Evolutionary conservation across 768 basidiomycete species (phyloP).

Genomic region (Imleria badia): DNA sequence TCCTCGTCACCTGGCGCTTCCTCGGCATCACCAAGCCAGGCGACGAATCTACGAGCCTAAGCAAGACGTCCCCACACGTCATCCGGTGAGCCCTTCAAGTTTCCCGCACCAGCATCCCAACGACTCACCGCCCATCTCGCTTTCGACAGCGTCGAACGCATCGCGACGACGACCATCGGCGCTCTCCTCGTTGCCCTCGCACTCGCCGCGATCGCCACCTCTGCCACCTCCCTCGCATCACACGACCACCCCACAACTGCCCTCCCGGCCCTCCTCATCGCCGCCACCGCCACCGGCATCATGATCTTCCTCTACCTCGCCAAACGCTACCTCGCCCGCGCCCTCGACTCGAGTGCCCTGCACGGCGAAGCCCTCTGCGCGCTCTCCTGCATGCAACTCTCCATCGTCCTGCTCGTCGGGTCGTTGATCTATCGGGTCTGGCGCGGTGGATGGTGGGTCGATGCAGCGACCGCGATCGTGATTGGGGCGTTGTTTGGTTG

Average conservation of each 20-base stretch:
- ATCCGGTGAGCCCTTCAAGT: conserved; percentile 9
- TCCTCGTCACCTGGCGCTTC: conserved; percentile 48
- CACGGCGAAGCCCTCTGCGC: conserved; percentile 45
- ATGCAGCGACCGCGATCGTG: conserved; percentile 2
- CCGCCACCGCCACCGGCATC: conserved; percentile 38
- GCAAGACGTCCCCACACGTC: neutral
- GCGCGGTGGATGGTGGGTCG: conserved; percentile 46
- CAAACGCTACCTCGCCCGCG: conserved; percentile 42
- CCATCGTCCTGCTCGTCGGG: conserved; percentile 42
- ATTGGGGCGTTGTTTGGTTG: conserved; percentile 8
- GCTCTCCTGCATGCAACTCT: conserved; percentile 44
- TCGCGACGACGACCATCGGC: conserved; percentile 37
- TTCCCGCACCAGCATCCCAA: too few relatives aligned
- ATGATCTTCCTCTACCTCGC: conserved; percentile 44
- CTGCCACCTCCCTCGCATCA: conserved; percentile 33
- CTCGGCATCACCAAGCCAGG: conserved; percentile 31
- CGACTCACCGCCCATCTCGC: neutral
- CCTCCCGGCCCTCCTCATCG: conserved; percentile 42
- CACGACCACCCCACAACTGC: conserved; percentile 39
- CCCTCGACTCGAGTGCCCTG: conserved; percentile 44
- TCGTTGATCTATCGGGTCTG: conserved; percentile 38
- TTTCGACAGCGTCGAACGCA: conserved; percentile 35
- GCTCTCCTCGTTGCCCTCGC: conserved; percentile 37
- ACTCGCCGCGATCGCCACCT: conserved; percentile 36
- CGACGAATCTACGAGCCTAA: conserved; percentile 26